Conservation (phyloP, 306 rosid species). For the Abrus precatorius region DNA sequence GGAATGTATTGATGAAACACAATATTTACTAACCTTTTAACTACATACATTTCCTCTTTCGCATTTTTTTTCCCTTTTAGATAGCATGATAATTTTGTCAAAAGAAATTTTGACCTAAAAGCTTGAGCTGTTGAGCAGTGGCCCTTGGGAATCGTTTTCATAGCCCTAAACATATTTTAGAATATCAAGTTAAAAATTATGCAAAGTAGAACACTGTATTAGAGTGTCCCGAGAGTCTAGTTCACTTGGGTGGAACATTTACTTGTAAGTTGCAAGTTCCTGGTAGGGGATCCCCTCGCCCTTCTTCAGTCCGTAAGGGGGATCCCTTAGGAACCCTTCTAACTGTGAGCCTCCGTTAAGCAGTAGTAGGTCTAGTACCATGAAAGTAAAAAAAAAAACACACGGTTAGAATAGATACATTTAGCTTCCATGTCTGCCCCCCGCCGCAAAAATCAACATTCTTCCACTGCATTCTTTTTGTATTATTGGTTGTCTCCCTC, state of each 20-base stretch:
- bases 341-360: no score
- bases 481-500: background rate
- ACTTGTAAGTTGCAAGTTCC: background rate
- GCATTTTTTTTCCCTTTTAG: slow-evolving; percentile 1
- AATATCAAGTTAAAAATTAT: background rate
- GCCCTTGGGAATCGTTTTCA: background rate
- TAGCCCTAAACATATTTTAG: background rate
- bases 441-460: background rate
- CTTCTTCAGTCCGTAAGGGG: background rate
- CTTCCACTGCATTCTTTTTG: background rate
- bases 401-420: background rate
- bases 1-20: slow-evolving; percentile 3
- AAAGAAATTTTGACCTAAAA: slow-evolving; percentile 9
- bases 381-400: no score
- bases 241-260: background rate
- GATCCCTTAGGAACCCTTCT: background rate
- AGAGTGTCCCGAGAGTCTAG: background rate
- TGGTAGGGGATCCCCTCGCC: background rate
- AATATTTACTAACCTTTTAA: background rate
- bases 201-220: background rate
- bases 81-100: background rate
- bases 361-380: no score
- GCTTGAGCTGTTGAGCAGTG: slow-evolving; percentile 5
- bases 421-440: background rate
- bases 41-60: background rate